Base-by-base conservation (phyloP, 352 stramenopile genomes). In the Phytophthora citrophthora region DNA sequence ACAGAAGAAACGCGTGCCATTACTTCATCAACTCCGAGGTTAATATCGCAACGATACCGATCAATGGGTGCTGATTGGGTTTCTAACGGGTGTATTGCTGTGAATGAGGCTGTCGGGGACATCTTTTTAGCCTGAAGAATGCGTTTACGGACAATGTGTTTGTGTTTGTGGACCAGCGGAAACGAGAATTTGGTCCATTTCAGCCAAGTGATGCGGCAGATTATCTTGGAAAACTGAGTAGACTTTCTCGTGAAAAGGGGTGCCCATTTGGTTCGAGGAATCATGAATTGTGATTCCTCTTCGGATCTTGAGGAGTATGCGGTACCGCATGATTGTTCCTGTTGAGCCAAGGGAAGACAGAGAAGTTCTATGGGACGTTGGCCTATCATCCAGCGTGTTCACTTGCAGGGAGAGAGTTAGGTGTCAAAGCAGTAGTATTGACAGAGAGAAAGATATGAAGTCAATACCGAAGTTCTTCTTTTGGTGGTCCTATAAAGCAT, bases 51-150 rank as follows among this genome's bases (percentile, higher is more conserved):
- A 46, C 11, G 3, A 47, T 38, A 4, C 12, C 1, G 60, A 52
- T 16, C 1, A 13, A 36, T 8, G 12, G 8, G 1, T 54, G 18
- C 44, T n/a, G 48, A 64, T 31, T 70, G 61, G 47, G 48, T 31
- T 36, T 68, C 43, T 26, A 32, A 27, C 66, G 66, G 57, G 16
- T 75, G 18, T 16, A 70, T 73, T 65, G 54, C 60, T 45, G 58
- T 71, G 48, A 74, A 74, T 64, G 55, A 24, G 13, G 56, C 70
- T 65, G 39, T 54, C 36, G 43, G 69, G 32, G 61, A 79, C 49
- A 76, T 76, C 47, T 70, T 73, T 55, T 79, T 79, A 61, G 53
- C 66, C 44, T 70, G n/a, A 45, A 70, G 27, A 59, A 70, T 70
- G 66, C 65, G 53, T n/a, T 26, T 18, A 70, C 57, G 13, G 48